A percentile compares a stretch with the other conserved stretches of the same genome.
phyloP scores from a whole-genome alignment of 495 filamentous ascomycete species.

The Tuber calosporum region DNA sequence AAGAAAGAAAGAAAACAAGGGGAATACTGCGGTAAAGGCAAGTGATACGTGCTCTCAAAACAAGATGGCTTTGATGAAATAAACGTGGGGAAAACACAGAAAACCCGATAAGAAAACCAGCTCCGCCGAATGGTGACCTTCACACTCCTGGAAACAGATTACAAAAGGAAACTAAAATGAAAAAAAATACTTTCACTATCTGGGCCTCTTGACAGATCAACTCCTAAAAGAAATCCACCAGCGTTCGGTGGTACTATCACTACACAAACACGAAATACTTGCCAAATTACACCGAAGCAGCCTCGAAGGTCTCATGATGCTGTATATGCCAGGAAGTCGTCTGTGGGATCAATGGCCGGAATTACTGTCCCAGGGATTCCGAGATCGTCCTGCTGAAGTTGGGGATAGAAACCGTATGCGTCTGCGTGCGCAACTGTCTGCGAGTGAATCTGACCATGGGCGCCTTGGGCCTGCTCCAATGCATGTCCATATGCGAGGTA shows the following conservation, averaged over 20 bases:
- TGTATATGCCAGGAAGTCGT: neutral
- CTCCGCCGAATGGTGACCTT: neutral
- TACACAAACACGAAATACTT: neutral
- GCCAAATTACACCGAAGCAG: neutral
- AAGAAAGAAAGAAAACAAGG: neutral
- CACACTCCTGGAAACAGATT: neutral
- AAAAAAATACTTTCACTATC: neutral
- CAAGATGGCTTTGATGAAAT: neutral
- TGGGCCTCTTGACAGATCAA: neutral
- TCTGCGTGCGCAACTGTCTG: conserved; percentile 10
- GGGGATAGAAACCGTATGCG: neutral
- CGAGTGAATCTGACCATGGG: conserved; percentile 20
- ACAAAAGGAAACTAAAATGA: neutral
- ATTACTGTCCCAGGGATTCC: neutral
- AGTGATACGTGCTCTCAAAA: neutral
- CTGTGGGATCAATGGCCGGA: neutral
- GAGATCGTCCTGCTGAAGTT: neutral
- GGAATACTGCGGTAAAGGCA: neutral
- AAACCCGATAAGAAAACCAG: conserved; percentile 3
- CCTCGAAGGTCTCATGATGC: neutral
- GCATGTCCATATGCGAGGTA: conserved; percentile 26
- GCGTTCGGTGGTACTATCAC: neutral
- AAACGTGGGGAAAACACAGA: neutral
- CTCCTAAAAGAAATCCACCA: conserved; percentile 5
- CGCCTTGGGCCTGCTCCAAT: conserved; percentile 24